Evolutionary conservation across 202 grass and related monocot genomes (phyloP).

Genomic region (Elaeis oleifera): DNA sequence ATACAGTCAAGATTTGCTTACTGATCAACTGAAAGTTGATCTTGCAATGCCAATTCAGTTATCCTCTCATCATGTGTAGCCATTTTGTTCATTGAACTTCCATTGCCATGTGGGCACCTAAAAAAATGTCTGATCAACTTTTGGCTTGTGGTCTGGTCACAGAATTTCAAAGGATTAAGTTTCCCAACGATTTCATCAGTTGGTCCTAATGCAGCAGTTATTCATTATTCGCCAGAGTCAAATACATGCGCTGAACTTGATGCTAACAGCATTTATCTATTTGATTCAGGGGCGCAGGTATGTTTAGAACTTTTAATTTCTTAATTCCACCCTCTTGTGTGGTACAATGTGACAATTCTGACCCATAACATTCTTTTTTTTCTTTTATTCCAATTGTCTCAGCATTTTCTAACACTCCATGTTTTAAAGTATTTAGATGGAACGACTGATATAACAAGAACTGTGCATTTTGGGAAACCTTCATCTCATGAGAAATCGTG

Average conservation of each 20-base stretch:
- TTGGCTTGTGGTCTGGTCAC: slow-evolving; percentile 31
- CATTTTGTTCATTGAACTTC: slow-evolving; percentile 15
- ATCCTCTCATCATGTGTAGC: slow-evolving; percentile 12
- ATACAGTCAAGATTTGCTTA: too few species aligned
- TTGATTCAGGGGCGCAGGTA: slow-evolving; percentile 96
- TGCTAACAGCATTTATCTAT: slow-evolving; percentile 93
- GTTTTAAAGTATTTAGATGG: slow-evolving; percentile 77
- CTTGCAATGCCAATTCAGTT: not conserved
- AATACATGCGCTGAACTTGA: slow-evolving; percentile 81
- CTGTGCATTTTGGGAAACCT: slow-evolving; percentile 94
- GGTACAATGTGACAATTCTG: not conserved
- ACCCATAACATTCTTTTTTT: not conserved
- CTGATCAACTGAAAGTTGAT: not conserved
- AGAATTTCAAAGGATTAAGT: slow-evolving; percentile 87
- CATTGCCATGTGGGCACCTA: not conserved
- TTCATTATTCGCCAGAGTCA: slow-evolving; percentile 82
- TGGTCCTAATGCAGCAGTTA: slow-evolving; percentile 90
- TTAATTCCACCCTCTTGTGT: not conserved
- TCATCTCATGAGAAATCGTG: slow-evolving; percentile 85
- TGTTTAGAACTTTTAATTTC: slow-evolving; percentile 21
- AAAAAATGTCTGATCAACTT: slow-evolving; percentile 15
- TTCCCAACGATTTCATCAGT: slow-evolving; percentile 98
- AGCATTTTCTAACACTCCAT: slow-evolving; percentile 1
- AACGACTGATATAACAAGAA: slow-evolving; percentile 97
- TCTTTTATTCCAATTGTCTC: not conserved